Percentiles rank a stretch among this genome's conserved stretches.
Evolutionary conservation across 2,329 filamentous ascomycete species (phyloP).

Genomic region (Ophiostoma pallidulum): DNA sequence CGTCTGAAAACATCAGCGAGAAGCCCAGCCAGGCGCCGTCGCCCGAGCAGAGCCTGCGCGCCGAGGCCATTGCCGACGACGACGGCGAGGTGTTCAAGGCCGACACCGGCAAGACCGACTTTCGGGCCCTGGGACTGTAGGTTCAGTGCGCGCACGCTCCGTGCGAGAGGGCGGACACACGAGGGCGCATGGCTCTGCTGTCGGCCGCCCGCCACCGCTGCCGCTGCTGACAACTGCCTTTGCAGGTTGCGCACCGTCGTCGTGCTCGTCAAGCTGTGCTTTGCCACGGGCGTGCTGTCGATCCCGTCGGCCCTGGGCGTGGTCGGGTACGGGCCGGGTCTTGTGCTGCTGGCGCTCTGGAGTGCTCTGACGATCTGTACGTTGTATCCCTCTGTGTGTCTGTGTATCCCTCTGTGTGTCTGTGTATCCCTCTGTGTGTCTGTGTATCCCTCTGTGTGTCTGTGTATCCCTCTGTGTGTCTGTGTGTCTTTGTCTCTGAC

Average conservation of each 20-base stretch:
- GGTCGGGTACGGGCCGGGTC: constrained; percentile 42
- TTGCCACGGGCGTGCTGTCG: constrained; percentile 53
- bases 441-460: no score
- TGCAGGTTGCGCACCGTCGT: constrained; percentile 29
- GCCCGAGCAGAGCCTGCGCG: constrained; percentile 4
- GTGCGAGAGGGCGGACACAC: no score
- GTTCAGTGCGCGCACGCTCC: no score
- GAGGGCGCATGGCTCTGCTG: no score
- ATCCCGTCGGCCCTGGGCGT: constrained; percentile 56
- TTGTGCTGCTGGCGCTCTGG: constrained; percentile 48
- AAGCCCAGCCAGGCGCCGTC: background rate
- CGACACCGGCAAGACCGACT: constrained; percentile 22
- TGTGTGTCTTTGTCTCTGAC: no score
- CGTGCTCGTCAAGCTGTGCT: constrained; percentile 35
- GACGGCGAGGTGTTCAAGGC: constrained; percentile 16
- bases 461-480: no score
- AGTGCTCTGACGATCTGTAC: constrained; percentile 71
- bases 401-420: no score
- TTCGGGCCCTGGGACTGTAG: constrained; percentile 36
- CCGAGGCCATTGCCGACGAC: constrained; percentile 6
- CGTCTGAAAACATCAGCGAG: constrained; percentile 1
- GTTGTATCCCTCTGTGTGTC: no score
- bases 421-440: no score
- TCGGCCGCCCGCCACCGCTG: no score
- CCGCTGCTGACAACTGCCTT: background rate